Evolutionary conservation across 2,329 filamentous ascomycete genomes (phyloP).

Genomic region (Sporothrix phasma): DNA sequence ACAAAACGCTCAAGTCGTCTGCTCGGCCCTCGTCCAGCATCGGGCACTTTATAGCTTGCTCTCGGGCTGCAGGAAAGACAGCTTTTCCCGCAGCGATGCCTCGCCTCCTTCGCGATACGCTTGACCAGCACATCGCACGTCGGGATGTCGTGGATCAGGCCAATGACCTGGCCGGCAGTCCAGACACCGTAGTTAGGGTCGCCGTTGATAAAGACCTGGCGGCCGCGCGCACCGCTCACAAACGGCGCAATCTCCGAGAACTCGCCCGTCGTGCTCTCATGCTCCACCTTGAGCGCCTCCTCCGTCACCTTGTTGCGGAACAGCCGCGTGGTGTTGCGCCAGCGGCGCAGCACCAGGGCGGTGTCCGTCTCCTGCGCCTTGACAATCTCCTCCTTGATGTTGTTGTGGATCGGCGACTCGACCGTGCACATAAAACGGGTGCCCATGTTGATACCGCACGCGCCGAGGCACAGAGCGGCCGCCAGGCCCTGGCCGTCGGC

Average conservation of each 20-base stretch:
- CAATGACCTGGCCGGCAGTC: constrained; percentile 95
- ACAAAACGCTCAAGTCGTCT: neutral
- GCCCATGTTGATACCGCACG: constrained; percentile 96
- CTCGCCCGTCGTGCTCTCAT: constrained; percentile 70
- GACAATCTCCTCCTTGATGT: constrained; percentile 91
- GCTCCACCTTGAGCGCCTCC: constrained; percentile 73
- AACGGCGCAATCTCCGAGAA: constrained; percentile 81
- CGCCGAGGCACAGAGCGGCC: constrained; percentile 79
- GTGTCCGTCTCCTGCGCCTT: constrained; percentile 84
- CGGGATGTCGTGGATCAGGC: constrained; percentile 73
- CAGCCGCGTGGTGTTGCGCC: constrained; percentile 84
- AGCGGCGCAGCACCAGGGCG: constrained; percentile 73
- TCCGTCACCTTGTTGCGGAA: constrained; percentile 84
- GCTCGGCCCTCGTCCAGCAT: neutral
- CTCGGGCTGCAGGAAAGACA: constrained; percentile 43
- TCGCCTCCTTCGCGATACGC: constrained; percentile 69
- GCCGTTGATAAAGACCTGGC: constrained; percentile 85
- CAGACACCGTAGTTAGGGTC: constrained; percentile 88
- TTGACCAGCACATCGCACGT: constrained; percentile 59
- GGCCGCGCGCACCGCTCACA: constrained; percentile 82
- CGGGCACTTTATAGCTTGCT: constrained; percentile 45
- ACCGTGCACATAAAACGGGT: constrained; percentile 95
- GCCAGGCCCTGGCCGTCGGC: constrained; percentile 90
- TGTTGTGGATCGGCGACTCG: constrained; percentile 83
- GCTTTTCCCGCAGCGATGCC: constrained; percentile 50